Percentiles rank a stretch among this genome's conserved stretches.
Evolutionary conservation across 768 basidiomycete genomes (phyloP).

Genomic region (Boletus patriciae): DNA sequence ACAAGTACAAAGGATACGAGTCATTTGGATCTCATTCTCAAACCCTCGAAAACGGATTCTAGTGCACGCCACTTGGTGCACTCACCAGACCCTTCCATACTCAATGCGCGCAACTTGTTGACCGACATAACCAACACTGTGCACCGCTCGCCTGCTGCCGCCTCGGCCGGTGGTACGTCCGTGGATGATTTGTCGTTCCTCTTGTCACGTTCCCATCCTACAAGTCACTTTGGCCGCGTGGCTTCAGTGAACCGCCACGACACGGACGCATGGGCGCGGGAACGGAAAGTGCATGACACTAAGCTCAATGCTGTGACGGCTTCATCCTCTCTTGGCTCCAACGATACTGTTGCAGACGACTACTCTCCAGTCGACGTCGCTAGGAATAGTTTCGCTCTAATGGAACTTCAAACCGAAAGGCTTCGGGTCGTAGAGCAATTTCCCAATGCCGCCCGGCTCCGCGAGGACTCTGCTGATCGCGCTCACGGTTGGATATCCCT

Average conservation of each 20-base stretch:
- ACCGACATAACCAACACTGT: conserved; percentile 9
- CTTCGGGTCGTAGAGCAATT: neutral
- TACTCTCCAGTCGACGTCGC: neutral
- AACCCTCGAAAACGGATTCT: conserved; percentile 3
- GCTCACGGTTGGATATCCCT: conserved; percentile 4
- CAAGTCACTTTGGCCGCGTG: conserved; percentile 21
- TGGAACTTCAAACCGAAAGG: conserved; percentile 6
- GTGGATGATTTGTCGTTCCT: conserved; percentile 1
- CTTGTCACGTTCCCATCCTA: conserved; percentile 10
- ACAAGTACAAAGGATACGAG: neutral
- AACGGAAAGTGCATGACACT: conserved; percentile 10
- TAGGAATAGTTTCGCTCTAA: neutral
- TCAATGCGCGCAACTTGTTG: conserved; percentile 5
- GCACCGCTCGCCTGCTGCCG: neutral
- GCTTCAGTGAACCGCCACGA: conserved; percentile 26
- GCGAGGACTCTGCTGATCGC: neutral
- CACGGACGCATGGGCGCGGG: conserved; percentile 22
- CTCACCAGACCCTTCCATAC: conserved; percentile 9
- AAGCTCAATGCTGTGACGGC: conserved; percentile 6
- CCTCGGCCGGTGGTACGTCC: neutral
- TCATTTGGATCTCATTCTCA: neutral
- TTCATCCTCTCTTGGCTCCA: conserved; percentile 12
- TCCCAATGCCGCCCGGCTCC: neutral
- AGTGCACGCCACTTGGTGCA: conserved; percentile 8
- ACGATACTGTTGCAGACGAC: conserved; percentile 1